Base-by-base conservation (phyloP, 805 yeast species). In the Metschnikowia borealis region DNA sequence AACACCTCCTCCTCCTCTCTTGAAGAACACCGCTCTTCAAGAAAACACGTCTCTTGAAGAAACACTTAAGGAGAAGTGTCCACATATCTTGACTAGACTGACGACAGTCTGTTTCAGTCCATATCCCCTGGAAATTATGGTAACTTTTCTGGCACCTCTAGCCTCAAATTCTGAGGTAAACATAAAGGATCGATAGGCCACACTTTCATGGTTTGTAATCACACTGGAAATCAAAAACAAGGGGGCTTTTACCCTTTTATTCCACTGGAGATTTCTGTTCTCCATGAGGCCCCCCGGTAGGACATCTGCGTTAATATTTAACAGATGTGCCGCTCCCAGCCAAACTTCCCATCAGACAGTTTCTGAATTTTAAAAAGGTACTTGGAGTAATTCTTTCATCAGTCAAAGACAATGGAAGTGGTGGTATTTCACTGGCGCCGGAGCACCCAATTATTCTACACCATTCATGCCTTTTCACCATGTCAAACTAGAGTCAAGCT, bases 211-310 rank as follows among this genome's bases (percentile, higher is more conserved):
- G 72, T 69, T 18, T 18, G 20, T 18, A 73, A 32, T 32, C 20
- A 69, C 74, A 69, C 73, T 69, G 74, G 68, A 70, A 68, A 69
- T 68, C 73, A 69, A 69, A 69, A 69, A 64, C 74, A 68, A 67
- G 70, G 73, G 70, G 73, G 58, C 73, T 68, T 69, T 70, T 69
- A 68, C 20, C 20, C 20, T 18, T 18, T 70, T 69, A 70, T 68
- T 70, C 74, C 69, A 69, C 74, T 68, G 73, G 20, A 18, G 70
- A 68, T 71, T 70, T 70, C 74, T 69, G 74, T 69, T 70, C 75
- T 69, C 73, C 71, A 70, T 69, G 73, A 68, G 73, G 61, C 72
- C 71, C 73, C 73, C 74, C 67, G n/a, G n/a, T 61, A 61, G 66
- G 68, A 68, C 74, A 70, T 64, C 75, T 69, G 34, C 34, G 34